These are phyloP conservation scores for Haplosporangium gracile DNA, from an alignment of 192 early-diverging fungal genomes.

Conservation along the genomic window DNA sequence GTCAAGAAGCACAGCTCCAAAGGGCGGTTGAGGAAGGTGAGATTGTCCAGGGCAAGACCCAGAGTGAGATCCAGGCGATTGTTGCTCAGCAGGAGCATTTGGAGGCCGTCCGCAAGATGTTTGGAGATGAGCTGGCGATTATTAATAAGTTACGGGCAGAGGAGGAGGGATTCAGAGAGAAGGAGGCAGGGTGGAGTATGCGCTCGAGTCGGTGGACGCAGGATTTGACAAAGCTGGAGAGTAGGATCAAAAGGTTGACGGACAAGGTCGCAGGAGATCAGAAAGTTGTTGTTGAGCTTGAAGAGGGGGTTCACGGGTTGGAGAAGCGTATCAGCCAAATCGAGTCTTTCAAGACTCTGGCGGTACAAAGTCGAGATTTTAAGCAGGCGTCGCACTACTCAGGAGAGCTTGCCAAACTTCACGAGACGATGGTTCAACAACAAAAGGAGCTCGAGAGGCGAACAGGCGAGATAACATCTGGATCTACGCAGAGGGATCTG, in stretches of 20 bases:
- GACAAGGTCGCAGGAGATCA: constrained; percentile 12
- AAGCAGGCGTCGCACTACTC: constrained; percentile 43
- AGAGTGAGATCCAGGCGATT: constrained; percentile 22
- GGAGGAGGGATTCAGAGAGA: constrained; percentile 39
- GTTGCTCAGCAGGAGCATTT: constrained; percentile 22
- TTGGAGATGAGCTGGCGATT: constrained; percentile 7
- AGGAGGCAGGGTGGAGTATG: constrained; percentile 45
- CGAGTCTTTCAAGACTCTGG: constrained; percentile 27
- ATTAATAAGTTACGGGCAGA: constrained; percentile 30
- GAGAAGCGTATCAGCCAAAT: constrained; percentile 17
- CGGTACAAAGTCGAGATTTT: constrained; percentile 51
- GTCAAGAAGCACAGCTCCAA: constrained; percentile 18
- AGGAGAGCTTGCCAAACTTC: constrained; percentile 8
- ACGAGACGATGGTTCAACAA: neutral
- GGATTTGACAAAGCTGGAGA: constrained; percentile 5
- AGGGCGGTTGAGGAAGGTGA: constrained; percentile 7
- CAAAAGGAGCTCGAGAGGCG: constrained; percentile 9
- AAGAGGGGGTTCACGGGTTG: constrained; percentile 9
- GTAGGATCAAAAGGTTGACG: constrained; percentile 14
- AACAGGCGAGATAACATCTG: neutral
- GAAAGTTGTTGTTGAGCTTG: constrained; percentile 1
- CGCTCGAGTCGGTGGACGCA: constrained; percentile 5
- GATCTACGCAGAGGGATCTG: constrained; percentile 9
- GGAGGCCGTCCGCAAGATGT: constrained; percentile 22
- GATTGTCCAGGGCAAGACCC: constrained; percentile 1